Conservation (phyloP, 2,329 filamentous ascomycete genomes). For the Epichloe gansuensis region DNA sequence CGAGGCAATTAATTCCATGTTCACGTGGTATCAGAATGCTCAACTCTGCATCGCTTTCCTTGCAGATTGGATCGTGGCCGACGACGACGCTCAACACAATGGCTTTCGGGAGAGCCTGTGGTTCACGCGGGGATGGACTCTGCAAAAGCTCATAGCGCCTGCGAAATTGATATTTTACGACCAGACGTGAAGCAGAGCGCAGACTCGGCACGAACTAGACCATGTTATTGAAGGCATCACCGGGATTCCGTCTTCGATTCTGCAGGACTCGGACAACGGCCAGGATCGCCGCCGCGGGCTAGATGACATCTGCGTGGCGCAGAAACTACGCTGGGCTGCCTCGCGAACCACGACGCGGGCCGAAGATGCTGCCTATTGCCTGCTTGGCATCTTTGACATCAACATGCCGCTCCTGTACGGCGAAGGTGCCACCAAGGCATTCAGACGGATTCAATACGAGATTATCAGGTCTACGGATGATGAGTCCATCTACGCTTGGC, state of each 20-base stretch:
- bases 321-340: slow-evolving; percentile 20
- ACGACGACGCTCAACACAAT: not conserved
- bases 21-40: slow-evolving; percentile 11
- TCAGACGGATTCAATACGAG: slow-evolving; percentile 10
- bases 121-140: slow-evolving; percentile 6
- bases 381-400: slow-evolving; percentile 21
- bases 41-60: slow-evolving; percentile 10
- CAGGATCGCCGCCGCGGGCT: not conserved
- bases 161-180: slow-evolving; percentile 14
- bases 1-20: not conserved
- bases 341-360: slow-evolving; percentile 15
- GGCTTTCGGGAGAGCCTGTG: slow-evolving; percentile 7
- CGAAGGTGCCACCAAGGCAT: slow-evolving; percentile 17
- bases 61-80: slow-evolving; percentile 3
- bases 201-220: slow-evolving; percentile 9
- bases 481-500: not conserved
- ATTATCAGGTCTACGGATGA: not conserved
- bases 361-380: slow-evolving; percentile 21
- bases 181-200: slow-evolving; percentile 11
- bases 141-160: slow-evolving; percentile 12
- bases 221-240: slow-evolving; percentile 12
- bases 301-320: slow-evolving; percentile 11
- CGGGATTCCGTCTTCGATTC: slow-evolving; percentile 10
- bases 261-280: slow-evolving; percentile 7
- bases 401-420: slow-evolving; percentile 22